phyloP scores from a whole-genome alignment of 2,329 filamentous ascomycete genomes.

The Aureobasidium musti region DNA sequence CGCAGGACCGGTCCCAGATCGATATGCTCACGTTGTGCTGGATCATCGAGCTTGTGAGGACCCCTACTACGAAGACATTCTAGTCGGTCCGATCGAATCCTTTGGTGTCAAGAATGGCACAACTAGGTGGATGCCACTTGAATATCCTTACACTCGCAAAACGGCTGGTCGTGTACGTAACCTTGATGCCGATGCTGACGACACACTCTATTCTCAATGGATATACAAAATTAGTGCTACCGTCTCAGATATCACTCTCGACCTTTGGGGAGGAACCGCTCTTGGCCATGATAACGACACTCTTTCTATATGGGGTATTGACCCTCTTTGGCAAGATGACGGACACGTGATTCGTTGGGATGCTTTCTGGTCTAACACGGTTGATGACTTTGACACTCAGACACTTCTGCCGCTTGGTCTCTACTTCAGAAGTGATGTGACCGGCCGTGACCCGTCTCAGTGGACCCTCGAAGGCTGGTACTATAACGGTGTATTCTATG shows the following conservation, averaged over 20 bases:
- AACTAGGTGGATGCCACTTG: slow-evolving; percentile 45
- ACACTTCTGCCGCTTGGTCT: slow-evolving; percentile 52
- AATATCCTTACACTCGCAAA: slow-evolving; percentile 48
- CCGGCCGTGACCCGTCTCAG: slow-evolving; percentile 52
- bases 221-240: slow-evolving; percentile 42
- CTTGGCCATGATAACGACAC: slow-evolving; percentile 49
- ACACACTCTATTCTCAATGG: slow-evolving; percentile 40
- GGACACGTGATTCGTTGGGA: slow-evolving; percentile 52
- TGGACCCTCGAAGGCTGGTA: slow-evolving; percentile 58
- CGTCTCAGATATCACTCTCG: slow-evolving; percentile 47
- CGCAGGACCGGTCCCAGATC: slow-evolving; percentile 41
- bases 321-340: slow-evolving; percentile 50
- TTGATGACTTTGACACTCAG: slow-evolving; percentile 46
- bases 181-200: slow-evolving; percentile 44
- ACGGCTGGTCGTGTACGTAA: slow-evolving; percentile 47
- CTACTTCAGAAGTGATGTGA: slow-evolving; percentile 50
- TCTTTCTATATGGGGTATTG: slow-evolving; percentile 45
- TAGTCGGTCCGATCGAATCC: slow-evolving; percentile 53
- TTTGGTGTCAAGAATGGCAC: slow-evolving; percentile 44
- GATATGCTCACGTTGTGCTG: slow-evolving; percentile 51
- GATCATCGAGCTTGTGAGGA: slow-evolving; percentile 46
- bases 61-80: slow-evolving; percentile 45
- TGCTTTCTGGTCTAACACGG: slow-evolving; percentile 48
- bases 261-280: slow-evolving; percentile 48
- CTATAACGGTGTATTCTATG: slow-evolving; percentile 58